Evolutionary conservation across 352 stramenopile species (phyloP).

Genomic region (Saprolegnia diclina): DNA sequence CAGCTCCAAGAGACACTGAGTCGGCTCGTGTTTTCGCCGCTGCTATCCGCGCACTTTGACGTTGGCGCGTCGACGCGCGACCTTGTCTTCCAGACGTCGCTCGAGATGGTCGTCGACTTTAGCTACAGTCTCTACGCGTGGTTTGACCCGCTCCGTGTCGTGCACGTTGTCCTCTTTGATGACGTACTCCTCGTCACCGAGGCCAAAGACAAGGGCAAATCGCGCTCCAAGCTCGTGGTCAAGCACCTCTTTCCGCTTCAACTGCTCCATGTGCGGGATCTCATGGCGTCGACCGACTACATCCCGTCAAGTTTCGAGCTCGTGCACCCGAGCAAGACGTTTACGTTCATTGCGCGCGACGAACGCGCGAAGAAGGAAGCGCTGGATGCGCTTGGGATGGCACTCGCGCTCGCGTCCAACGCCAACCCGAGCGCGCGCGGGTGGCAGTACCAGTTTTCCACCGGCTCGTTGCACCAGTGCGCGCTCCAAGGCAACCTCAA

Average conservation of each 20-base stretch:
- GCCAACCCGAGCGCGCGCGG: no score
- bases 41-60: not conserved
- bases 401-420: not conserved
- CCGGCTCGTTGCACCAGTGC: not conserved
- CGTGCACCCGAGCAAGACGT: not conserved
- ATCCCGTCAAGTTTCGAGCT: not conserved
- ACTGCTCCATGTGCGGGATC: not conserved
- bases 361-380: not conserved
- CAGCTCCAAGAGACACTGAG: not conserved
- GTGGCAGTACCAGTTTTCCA: constrained; percentile 1
- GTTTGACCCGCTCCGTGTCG: not conserved
- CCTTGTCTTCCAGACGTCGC: not conserved
- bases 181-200: not conserved
- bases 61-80: not conserved
- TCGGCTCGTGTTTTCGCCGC: not conserved
- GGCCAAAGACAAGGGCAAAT: not conserved
- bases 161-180: not conserved
- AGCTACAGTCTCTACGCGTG: not conserved
- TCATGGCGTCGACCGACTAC: not conserved
- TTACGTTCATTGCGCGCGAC: not conserved
- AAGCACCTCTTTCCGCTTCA: not conserved
- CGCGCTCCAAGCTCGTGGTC: not conserved
- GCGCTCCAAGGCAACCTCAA: not conserved
- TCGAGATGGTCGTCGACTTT: not conserved
- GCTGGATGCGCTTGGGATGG: not conserved